Conservation (phyloP, 176 grass and related monocot species). For the Cocos nucifera region DNA sequence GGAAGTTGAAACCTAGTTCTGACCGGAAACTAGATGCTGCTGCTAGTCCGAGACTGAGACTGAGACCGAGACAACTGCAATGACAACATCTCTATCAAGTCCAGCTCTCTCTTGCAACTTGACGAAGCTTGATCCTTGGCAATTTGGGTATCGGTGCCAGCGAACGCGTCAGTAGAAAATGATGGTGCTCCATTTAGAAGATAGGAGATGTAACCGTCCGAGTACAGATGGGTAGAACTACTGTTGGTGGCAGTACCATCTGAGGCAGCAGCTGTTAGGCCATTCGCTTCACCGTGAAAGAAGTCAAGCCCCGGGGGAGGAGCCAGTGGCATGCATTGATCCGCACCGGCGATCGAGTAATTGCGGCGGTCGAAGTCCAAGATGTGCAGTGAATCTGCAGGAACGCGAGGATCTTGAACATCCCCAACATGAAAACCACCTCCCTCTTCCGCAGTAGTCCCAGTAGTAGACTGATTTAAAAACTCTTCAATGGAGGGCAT, state of each 20-base stretch:
- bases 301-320: not conserved
- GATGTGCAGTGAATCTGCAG: not conserved
- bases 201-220: conserved; percentile 9
- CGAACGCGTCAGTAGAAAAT: not conserved
- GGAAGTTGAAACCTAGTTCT: no score
- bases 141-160: not conserved
- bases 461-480: not conserved
- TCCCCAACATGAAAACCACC: not conserved
- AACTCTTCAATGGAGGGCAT: no score
- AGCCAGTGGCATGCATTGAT: not conserved
- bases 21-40: conserved; percentile 8
- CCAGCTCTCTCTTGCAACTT: conserved; percentile 29
- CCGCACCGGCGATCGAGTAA: not conserved
- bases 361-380: not conserved
- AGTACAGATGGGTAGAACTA: no score
- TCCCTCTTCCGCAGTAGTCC: not conserved
- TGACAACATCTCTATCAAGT: conserved; percentile 38
- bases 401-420: not conserved
- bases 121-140: not conserved
- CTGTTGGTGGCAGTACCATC: not conserved
- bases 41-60: conserved; percentile 18
- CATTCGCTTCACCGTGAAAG: not conserved
- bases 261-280: not conserved
- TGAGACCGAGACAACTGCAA: conserved; percentile 26
- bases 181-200: conserved; percentile 1